phyloP scores from a whole-genome alignment of 805 yeast genomes.

The Wickerhamomyces ciferrii region DNA sequence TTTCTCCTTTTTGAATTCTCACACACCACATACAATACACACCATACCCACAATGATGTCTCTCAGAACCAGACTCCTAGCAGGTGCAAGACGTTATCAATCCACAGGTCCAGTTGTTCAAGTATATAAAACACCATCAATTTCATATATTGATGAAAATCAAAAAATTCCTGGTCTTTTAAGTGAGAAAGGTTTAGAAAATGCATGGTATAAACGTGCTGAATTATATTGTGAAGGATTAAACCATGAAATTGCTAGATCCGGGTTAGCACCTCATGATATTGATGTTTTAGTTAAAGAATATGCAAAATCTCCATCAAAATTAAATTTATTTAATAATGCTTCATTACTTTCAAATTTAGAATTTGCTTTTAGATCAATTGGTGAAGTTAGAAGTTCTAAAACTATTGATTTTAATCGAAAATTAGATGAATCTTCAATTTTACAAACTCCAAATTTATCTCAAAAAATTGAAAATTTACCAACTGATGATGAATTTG shows the following conservation, averaged over 20 bases:
- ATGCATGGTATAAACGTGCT: constrained; percentile 45
- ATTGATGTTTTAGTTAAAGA: constrained; percentile 20
- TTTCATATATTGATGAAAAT: constrained; percentile 15
- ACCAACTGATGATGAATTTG: constrained; percentile 21
- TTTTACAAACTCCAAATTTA: constrained; percentile 41
- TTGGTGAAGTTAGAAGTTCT: constrained; percentile 23
- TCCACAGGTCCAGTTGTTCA: not conserved
- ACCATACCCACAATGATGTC: constrained; percentile 5
- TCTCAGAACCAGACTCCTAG: not conserved
- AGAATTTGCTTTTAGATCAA: constrained; percentile 28
- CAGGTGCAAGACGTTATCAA: not conserved
- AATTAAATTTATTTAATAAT: constrained; percentile 28
- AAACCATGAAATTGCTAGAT: constrained; percentile 26
- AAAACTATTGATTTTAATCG: constrained; percentile 2
- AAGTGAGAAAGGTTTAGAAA: constrained; percentile 40
- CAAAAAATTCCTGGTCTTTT: constrained; percentile 42
- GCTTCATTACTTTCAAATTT: constrained; percentile 35
- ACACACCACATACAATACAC: constrained; percentile 8
- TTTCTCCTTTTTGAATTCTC: too few relatives aligned
- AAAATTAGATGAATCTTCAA: constrained; percentile 8
- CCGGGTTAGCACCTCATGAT: constrained; percentile 20
- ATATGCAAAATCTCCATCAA: constrained; percentile 22
- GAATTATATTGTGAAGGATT: constrained; percentile 32
- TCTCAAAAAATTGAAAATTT: constrained; percentile 25
- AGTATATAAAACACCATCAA: constrained; percentile 10